Evolutionary conservation across 2,329 filamentous ascomycete genomes (phyloP), one percentile per base, ranked within the genome.

Genomic region (Arthrobotrys sphaeroides): DNA sequence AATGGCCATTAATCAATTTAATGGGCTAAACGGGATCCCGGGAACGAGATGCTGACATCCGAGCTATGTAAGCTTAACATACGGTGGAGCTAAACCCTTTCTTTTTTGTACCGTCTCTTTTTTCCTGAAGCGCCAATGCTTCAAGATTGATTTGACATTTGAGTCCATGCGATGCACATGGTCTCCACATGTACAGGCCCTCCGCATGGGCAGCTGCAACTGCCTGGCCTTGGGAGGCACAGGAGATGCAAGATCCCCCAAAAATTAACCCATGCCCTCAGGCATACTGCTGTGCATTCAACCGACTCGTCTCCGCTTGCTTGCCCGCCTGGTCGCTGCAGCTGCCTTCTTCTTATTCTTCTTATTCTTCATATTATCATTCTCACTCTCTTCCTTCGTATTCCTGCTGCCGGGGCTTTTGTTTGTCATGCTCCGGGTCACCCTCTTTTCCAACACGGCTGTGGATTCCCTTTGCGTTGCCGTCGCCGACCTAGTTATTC

Each of bases 101-200:
- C 24, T 49, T 38, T 55, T 7, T 51, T 45, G 6, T 65, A n/a
- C 55, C 38, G 55, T 18, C 55, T 43, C 24, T 61, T 61, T n/a
- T n/a, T 53, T 16, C 47, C 26, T 40, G 43, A 65, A 31, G 36
- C 31, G 42, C 53, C 49, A 36, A 62, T 60, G 53, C 68, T 59
- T 55, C 61, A 73, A 66, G 69, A 73, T 73, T 73, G 69, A 73
- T 73, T 73, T 67, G 69, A 73, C 16, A 73, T 73, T 55, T 49
- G 59, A 22, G 53, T 57, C 60, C 69, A 73, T 67, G 61, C 69
- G 42, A 42, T 55, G 43, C 57, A 55, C 66, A 70, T 62, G 66
- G 66, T 20, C 53, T 53, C 66, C 66, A 70, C 55, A 67, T 67
- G 62, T 22, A 36, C 62, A 45, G 47, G 47, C 26, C 47, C 47